These are phyloP conservation scores for Sophora flavescens DNA, from an alignment of 306 rosid genomes.

Conservation along the genomic window DNA sequence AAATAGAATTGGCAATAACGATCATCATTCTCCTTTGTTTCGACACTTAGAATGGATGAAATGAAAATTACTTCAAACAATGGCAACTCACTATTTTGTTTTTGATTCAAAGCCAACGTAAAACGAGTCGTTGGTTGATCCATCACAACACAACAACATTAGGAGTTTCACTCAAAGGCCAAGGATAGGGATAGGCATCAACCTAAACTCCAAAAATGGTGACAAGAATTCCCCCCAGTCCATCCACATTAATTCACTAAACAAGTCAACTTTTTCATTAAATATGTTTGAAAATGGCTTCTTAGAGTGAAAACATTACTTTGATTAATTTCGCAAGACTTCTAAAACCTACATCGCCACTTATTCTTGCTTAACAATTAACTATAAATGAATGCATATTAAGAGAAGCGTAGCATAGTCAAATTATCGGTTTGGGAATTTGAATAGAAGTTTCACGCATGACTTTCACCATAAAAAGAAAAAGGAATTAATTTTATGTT, in stretches of 20 bases:
- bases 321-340: slow-evolving; percentile 15
- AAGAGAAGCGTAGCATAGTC: slow-evolving; percentile 1
- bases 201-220: not conserved
- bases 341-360: not conserved
- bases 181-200: not conserved
- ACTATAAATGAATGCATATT: slow-evolving; percentile 4
- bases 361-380: not conserved
- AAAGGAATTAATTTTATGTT: not conserved
- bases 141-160: slow-evolving; percentile 17
- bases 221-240: not conserved
- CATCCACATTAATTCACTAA: not conserved
- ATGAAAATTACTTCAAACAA: not conserved
- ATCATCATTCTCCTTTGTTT: not conserved
- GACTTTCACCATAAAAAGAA: not conserved
- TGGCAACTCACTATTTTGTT: not conserved
- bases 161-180: not conserved
- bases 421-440: not conserved
- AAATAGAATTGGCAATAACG: not conserved
- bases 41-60: not conserved
- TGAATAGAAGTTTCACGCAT: not conserved
- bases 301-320: not conserved
- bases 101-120: slow-evolving; percentile 26
- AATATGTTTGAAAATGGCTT: slow-evolving; percentile 7
- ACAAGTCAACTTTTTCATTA: not conserved
- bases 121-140: slow-evolving; percentile 18